A percentile compares a stretch with the other conserved stretches of the same genome.
phyloP scores from a whole-genome alignment of 2,329 filamentous ascomycete genomes.

The Alternaria ventricosa region DNA sequence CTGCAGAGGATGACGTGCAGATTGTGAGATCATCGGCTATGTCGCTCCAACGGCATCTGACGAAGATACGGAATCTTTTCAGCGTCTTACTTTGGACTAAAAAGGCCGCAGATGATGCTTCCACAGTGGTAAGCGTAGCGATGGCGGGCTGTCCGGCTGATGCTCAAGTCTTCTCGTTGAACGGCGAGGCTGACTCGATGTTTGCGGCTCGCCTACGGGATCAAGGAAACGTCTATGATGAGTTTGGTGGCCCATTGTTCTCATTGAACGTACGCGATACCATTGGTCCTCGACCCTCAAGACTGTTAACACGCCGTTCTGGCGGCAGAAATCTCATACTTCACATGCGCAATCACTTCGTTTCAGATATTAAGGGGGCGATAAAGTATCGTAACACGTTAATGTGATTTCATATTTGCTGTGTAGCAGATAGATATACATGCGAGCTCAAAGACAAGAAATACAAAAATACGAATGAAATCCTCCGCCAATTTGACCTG shows the following conservation, averaged over 20 bases:
- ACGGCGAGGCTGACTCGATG: neutral
- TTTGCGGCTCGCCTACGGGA: neutral
- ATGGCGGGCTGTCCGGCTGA: fast-evolving
- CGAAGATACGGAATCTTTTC: neutral
- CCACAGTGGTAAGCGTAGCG: neutral
- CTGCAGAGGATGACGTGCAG: neutral
- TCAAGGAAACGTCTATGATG: neutral
- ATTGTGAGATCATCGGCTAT: fast-evolving
- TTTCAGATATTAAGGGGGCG: neutral
- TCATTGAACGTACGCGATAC: neutral
- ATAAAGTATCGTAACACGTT: neutral
- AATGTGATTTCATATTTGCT: too few species aligned
- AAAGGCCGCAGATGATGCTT: fast-evolving
- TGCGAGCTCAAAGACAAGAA: too few species aligned
- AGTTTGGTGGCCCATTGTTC: neutral
- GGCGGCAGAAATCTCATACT: neutral
- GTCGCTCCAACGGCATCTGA: neutral
- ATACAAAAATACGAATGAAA: too few species aligned
- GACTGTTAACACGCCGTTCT: neutral
- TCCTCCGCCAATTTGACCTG: too few species aligned
- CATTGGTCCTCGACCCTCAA: neutral
- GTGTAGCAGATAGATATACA: too few species aligned
- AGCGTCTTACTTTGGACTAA: neutral
- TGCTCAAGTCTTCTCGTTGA: neutral
- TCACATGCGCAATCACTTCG: neutral